phyloP scores from a whole-genome alignment of 345 rosid genomes.

The Isatis tinctoria region DNA sequence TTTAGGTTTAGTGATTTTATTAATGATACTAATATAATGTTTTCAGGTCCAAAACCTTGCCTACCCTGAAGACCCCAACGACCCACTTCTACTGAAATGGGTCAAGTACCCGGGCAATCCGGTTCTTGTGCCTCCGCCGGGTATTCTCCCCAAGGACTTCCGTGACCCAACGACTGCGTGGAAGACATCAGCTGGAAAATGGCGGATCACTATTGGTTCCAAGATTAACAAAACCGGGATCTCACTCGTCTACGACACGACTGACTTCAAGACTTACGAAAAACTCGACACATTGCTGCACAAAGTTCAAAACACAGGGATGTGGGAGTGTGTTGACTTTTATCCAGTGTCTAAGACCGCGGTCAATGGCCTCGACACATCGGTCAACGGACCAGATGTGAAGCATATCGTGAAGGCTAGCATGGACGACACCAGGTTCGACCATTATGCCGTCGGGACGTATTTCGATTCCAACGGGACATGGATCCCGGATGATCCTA shows the following conservation, averaged over 20 bases:
- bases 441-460: constrained; percentile 74
- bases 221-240: constrained; percentile 55
- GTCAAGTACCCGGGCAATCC: constrained; percentile 73
- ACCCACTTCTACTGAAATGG: constrained; percentile 87
- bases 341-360: constrained; percentile 67
- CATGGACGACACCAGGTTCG: constrained; percentile 67
- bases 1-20: constrained; percentile 5
- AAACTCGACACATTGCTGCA: constrained; percentile 50
- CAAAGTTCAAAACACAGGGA: constrained; percentile 78
- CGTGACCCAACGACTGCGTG: constrained; percentile 93
- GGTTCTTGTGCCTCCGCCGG: constrained; percentile 64
- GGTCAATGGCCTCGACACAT: constrained; percentile 59
- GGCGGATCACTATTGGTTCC: constrained; percentile 73
- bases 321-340: constrained; percentile 99
- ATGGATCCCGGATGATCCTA: constrained; percentile 84
- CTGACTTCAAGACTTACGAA: constrained; percentile 47
- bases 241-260: constrained; percentile 64
- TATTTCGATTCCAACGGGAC: constrained; percentile 52
- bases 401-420: constrained; percentile 93
- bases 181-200: constrained; percentile 58
- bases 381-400: constrained; percentile 54
- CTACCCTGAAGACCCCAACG: constrained; percentile 70
- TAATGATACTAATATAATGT: background rate
- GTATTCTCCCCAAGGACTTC: constrained; percentile 53
- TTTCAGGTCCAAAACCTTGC: constrained; percentile 64